phyloP scores from a whole-genome alignment of 495 filamentous ascomycete genomes.

The Penicillium angulare region DNA sequence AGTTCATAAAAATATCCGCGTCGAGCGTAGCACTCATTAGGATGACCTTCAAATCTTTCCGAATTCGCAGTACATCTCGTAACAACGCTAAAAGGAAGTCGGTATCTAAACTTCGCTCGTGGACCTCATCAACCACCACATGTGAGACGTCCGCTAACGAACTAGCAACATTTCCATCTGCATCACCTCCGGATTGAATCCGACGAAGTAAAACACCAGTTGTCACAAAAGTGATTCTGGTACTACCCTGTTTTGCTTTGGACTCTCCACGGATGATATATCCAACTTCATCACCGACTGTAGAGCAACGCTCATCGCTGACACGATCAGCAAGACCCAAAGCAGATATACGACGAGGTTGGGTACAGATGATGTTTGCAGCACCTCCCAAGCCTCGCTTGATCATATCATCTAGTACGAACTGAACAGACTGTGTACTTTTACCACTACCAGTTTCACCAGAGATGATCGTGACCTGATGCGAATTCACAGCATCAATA shows the following conservation, averaged over 20 bases:
- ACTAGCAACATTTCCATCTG: conserved; percentile 70
- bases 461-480: conserved; percentile 92
- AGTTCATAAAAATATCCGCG: conserved; percentile 78
- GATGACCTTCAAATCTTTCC: conserved; percentile 84
- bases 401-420: conserved; percentile 91
- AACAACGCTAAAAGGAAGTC: conserved; percentile 90
- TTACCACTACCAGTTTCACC: conserved; percentile 97
- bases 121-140: conserved; percentile 95
- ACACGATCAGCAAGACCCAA: conserved; percentile 92
- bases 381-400: conserved; percentile 65
- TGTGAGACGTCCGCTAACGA: conserved; percentile 88
- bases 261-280: conserved; percentile 95
- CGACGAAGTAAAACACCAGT: conserved; percentile 92
- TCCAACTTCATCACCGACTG: conserved; percentile 84
- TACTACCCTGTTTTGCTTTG: conserved; percentile 61
- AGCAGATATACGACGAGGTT: conserved; percentile 92
- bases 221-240: conserved; percentile 93
- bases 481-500: conserved; percentile 63
- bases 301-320: conserved; percentile 80
- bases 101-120: conserved; percentile 92
- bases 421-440: conserved; percentile 95
- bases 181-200: conserved; percentile 81
- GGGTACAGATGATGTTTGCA: conserved; percentile 94
- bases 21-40: conserved; percentile 99
- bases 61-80: conserved; percentile 72